phyloP scores from a whole-genome alignment of 192 early-diverging fungal species.

The Backusella parvicylindrica region DNA sequence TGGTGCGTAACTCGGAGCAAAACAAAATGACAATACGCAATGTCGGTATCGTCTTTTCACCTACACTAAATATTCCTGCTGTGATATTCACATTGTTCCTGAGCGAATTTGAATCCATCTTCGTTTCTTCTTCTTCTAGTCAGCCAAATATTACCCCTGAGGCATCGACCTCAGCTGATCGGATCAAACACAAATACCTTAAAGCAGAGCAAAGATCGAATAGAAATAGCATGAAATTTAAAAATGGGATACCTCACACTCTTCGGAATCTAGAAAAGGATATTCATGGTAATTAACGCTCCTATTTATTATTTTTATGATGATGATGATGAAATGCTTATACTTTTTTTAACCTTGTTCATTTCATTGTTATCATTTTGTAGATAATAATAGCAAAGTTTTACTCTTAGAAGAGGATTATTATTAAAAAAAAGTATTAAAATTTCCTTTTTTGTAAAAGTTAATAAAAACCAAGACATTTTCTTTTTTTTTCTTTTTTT shows the following conservation, averaged over 20 bases:
- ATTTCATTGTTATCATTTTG: too few species aligned
- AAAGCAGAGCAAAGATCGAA: not conserved
- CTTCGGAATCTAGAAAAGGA: not conserved
- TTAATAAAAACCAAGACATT: not conserved
- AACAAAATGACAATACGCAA: conserved; percentile 98
- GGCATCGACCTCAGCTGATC: not conserved
- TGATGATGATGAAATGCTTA: too few species aligned
- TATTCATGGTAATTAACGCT: not conserved
- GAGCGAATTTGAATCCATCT: conserved; percentile 83
- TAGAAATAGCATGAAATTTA: conserved; percentile 1
- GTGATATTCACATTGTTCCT: conserved; percentile 87
- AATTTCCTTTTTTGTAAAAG: not conserved
- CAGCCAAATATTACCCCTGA: not conserved
- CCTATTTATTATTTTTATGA: too few species aligned
- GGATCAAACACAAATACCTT: not conserved
- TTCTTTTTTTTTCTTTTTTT: not conserved
- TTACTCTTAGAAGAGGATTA: not conserved
- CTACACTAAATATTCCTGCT: conserved; percentile 90
- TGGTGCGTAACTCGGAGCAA: conserved; percentile 76
- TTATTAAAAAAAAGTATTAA: not conserved
- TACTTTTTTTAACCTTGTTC: too few species aligned
- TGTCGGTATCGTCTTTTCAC: conserved; percentile 96
- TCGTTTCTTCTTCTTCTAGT: conserved; percentile 22
- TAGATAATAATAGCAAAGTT: not conserved
- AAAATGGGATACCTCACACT: not conserved